phyloP scores from a whole-genome alignment of 305 asterid genomes.

The Fraxinus baroniana region DNA sequence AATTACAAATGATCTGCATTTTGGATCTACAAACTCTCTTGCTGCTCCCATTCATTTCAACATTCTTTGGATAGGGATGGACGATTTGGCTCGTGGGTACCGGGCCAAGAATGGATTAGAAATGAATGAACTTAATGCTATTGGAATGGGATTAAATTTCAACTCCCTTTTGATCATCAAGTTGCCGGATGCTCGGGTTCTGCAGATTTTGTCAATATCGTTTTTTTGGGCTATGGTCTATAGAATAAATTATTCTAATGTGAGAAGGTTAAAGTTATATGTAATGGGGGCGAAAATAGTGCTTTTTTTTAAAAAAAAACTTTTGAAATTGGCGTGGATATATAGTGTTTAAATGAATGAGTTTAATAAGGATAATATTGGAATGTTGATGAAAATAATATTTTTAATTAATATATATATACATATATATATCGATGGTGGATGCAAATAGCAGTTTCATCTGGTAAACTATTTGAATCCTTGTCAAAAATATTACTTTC shows the following conservation, averaged over 20 bases:
- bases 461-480: too few relatives aligned
- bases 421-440: too few relatives aligned
- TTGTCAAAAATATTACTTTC: neutral
- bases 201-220: slow-evolving; percentile 51
- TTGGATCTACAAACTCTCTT: neutral
- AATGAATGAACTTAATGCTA: slow-evolving; percentile 15
- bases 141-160: slow-evolving; percentile 31
- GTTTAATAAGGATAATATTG: too few relatives aligned
- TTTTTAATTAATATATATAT: too few relatives aligned
- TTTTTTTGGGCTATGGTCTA: slow-evolving; percentile 47
- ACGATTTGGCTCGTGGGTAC: slow-evolving; percentile 27
- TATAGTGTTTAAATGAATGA: too few relatives aligned
- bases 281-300: too few relatives aligned
- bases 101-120: slow-evolving; percentile 18
- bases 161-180: slow-evolving; percentile 41
- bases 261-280: too few relatives aligned
- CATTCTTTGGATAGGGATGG: slow-evolving; percentile 27
- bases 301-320: too few relatives aligned
- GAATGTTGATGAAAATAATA: too few relatives aligned
- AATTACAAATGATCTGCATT: neutral
- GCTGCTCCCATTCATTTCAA: neutral
- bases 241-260: too few relatives aligned
- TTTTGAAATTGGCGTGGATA: too few relatives aligned
- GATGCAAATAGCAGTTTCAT: neutral
- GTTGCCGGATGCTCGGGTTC: slow-evolving; percentile 51